These are phyloP conservation scores for Omphalotus guepiniiformis DNA, from an alignment of 768 basidiomycete genomes.

Conservation along the genomic window DNA sequence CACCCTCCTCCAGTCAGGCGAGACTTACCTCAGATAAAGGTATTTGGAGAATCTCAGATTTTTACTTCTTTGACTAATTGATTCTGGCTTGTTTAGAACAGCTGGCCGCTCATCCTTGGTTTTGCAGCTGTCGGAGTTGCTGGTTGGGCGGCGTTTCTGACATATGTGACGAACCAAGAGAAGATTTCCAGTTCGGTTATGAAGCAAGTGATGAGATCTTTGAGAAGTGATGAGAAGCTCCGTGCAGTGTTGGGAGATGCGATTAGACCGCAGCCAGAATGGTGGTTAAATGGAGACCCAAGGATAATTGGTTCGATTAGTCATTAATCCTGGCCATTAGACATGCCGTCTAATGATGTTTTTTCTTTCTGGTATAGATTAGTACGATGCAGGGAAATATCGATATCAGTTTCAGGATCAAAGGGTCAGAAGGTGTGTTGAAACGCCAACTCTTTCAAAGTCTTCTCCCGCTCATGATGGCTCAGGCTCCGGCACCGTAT, in stretches of 20 bases:
- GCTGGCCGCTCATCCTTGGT: slow-evolving; percentile 40
- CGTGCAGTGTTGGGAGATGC: slow-evolving; percentile 42
- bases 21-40: slow-evolving; percentile 1
- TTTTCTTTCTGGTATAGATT: slow-evolving; percentile 26
- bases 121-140: slow-evolving; percentile 38
- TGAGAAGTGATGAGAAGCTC: slow-evolving; percentile 34
- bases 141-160: slow-evolving; percentile 46
- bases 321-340: neutral
- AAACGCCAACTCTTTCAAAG: neutral
- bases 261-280: slow-evolving; percentile 33
- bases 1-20: slow-evolving; percentile 5
- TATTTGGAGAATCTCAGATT: neutral
- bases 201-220: slow-evolving; percentile 37
- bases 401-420: slow-evolving; percentile 50
- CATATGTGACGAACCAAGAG: slow-evolving; percentile 51
- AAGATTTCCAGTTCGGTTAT: slow-evolving; percentile 50
- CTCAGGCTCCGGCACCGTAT: slow-evolving; percentile 47
- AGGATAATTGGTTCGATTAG: slow-evolving; percentile 53
- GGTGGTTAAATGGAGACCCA: slow-evolving; percentile 51
- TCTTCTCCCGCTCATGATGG: neutral
- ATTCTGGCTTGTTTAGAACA: neutral
- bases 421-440: slow-evolving; percentile 41
- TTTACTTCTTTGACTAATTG: neutral
- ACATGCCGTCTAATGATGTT: too few species aligned
- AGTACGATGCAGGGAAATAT: slow-evolving; percentile 50